Base-by-base conservation (phyloP, 2,329 filamentous ascomycete genomes). In the Emmonsiellopsis sp. region DNA sequence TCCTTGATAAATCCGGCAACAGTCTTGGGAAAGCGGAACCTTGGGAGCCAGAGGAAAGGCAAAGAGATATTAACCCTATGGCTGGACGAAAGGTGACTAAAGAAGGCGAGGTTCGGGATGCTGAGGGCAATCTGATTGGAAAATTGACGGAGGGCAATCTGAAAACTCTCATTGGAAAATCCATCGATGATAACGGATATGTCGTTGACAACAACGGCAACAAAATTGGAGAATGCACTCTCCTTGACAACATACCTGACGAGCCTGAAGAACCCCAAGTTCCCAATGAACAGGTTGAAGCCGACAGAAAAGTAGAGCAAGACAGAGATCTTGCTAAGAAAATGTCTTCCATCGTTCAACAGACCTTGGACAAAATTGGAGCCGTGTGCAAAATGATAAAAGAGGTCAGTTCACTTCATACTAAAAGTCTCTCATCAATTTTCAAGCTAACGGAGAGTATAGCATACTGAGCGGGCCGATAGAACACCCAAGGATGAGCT, bases 331-430 rank as follows among this genome's bases (percentile, higher is more conserved):
- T 95, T 39, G 90, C 90, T 1, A 77, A 80, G 57, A 85, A 87
- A 73, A 90, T 95, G 75, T 76, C 79, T 10, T 74, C 71, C 53
- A 85, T 86, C 62, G 82, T 94, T 60, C 80, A 85, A 64, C 83
- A 91, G 68, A 88, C 88, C 11, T 78, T 95, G 6, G 88, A 95
- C 64, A 87, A 85, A 67, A 82, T 95, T 65, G 84, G 87, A 60
- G 90, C 90, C 8, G 83, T 95, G 65, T 87, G 87, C 77, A 89
- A 87, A 73, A 81, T 89, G 75, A 95, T 95, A 69, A 87, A 82
- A 4, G 85, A 90, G 58, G 84, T 86, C 78, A 69, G 78, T 67
- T 21, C 33, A 2, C 10, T 17, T 7, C 39, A 17, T n/a, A 5
- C 13, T 31, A 27, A 53, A 37, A n/a, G 52, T 17, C 14, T 47